These are phyloP conservation scores for Neurospora tetrasperma DNA, from an alignment of 495 filamentous ascomycete species.

Conservation along the genomic window DNA sequence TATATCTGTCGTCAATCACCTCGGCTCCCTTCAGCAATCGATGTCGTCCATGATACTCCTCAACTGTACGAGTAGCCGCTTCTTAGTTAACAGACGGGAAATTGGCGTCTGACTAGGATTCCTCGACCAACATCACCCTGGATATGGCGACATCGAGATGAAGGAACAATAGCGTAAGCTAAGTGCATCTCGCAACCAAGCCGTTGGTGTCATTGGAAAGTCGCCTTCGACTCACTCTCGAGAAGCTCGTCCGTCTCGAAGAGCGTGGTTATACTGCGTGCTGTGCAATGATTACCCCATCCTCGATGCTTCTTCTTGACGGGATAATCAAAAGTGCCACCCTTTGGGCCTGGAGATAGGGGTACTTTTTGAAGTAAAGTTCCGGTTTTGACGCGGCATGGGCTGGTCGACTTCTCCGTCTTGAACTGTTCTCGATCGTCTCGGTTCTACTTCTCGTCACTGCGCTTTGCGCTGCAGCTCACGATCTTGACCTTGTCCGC, in stretches of 20 bases:
- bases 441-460: conserved; percentile 49
- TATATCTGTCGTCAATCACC: too few species aligned
- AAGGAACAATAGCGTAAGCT: neutral
- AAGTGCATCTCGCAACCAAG: neutral
- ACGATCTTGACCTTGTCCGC: conserved; percentile 94
- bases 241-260: neutral
- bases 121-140: too few species aligned
- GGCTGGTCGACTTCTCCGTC: neutral
- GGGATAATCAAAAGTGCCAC: neutral
- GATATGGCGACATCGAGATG: too few species aligned
- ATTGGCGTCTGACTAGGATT: too few species aligned
- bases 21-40: too few species aligned
- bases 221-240: neutral
- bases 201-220: neutral
- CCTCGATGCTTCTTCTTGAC: neutral
- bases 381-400: neutral
- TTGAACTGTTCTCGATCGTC: neutral
- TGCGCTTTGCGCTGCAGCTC: conserved; percentile 80
- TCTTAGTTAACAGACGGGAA: too few species aligned
- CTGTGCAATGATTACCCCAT: neutral
- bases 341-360: neutral
- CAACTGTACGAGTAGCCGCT: too few species aligned
- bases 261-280: neutral
- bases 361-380: neutral
- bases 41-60: too few species aligned